Percentiles rank a stretch among this genome's conserved stretches.
phyloP scores from a whole-genome alignment of 176 grass and related monocot genomes.

The Chrysopogon serrulatus region DNA sequence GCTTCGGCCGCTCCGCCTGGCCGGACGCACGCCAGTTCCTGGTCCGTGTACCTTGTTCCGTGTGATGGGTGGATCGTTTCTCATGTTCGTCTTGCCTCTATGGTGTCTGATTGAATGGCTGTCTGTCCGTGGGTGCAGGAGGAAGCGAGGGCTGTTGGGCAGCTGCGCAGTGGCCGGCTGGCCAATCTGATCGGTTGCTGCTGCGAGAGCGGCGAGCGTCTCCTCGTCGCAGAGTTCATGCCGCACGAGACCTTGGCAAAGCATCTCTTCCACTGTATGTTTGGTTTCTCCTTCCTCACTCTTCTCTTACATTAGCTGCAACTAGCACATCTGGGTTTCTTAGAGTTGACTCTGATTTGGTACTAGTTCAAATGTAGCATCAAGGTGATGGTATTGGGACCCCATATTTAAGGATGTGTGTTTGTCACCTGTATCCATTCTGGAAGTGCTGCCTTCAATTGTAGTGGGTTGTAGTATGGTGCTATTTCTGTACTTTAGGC shows the following conservation, averaged over 20 bases:
- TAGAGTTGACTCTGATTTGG: background rate
- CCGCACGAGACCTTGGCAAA: slow-evolving; percentile 80
- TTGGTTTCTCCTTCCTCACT: background rate
- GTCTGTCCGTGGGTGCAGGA: slow-evolving; percentile 36
- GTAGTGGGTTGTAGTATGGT: background rate
- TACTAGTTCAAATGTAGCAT: slow-evolving; percentile 10
- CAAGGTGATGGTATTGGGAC: background rate
- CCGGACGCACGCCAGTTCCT: slow-evolving; percentile 76
- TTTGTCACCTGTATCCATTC: background rate
- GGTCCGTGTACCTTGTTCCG: slow-evolving; percentile 21
- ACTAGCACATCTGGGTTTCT: background rate
- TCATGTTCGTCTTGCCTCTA: background rate
- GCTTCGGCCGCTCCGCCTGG: slow-evolving; percentile 68
- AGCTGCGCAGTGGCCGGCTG: slow-evolving; percentile 65
- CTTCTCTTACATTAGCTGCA: background rate
- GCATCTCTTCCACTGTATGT: slow-evolving; percentile 95
- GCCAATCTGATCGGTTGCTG: slow-evolving; percentile 81
- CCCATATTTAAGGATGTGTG: slow-evolving; percentile 14
- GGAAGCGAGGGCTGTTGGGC: slow-evolving; percentile 71
- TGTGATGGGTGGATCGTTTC: background rate
- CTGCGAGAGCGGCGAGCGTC: slow-evolving; percentile 66
- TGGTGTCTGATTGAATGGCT: background rate
- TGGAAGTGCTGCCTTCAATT: slow-evolving; percentile 3
- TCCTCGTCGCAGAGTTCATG: slow-evolving; percentile 84
- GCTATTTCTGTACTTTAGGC: background rate